A percentile compares a stretch with the other conserved stretches of the same genome.
Evolutionary conservation across 2,329 filamentous ascomycete species (phyloP).

Genomic region (Sphaerostilbella broomeana): DNA sequence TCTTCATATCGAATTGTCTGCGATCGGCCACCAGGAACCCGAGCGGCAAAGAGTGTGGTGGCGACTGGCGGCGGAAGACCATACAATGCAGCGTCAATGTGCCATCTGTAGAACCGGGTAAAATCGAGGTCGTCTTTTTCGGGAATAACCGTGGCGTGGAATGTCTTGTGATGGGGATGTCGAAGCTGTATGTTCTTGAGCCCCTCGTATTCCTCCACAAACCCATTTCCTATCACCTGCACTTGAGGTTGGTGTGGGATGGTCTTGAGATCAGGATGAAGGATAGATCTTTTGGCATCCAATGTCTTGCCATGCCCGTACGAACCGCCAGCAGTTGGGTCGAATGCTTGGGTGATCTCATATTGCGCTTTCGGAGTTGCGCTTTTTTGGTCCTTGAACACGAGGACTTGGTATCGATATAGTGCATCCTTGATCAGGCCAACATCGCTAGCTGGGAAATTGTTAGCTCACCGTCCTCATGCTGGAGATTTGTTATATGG

Average conservation of each 20-base stretch:
- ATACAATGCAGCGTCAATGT: constrained; percentile 74
- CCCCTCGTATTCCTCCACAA: constrained; percentile 63
- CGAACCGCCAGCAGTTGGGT: constrained; percentile 53
- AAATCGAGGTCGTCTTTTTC: constrained; percentile 41
- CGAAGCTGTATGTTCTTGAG: constrained; percentile 59
- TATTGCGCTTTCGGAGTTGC: constrained; percentile 66
- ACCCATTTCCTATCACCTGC: constrained; percentile 73
- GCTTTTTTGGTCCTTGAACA: constrained; percentile 61
- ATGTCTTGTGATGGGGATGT: constrained; percentile 72
- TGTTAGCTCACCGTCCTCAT: not conserved
- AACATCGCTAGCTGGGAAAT: constrained; percentile 53
- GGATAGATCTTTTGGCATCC: constrained; percentile 55
- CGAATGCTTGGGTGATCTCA: constrained; percentile 66
- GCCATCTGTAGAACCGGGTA: constrained; percentile 67
- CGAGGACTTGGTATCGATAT: constrained; percentile 61
- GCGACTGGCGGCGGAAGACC: constrained; percentile 67
- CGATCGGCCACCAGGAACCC: constrained; percentile 57
- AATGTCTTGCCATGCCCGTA: constrained; percentile 75
- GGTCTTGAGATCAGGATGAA: constrained; percentile 75
- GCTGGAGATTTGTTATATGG: not conserved
- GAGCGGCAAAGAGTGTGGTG: constrained; percentile 67
- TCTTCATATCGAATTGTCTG: constrained; percentile 71
- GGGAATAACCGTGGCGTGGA: constrained; percentile 61
- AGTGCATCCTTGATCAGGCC: constrained; percentile 56
- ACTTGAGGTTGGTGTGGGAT: constrained; percentile 69